These are phyloP conservation scores for Silene conica DNA, from an alignment of 148 eudicot species.

Conservation along the genomic window DNA sequence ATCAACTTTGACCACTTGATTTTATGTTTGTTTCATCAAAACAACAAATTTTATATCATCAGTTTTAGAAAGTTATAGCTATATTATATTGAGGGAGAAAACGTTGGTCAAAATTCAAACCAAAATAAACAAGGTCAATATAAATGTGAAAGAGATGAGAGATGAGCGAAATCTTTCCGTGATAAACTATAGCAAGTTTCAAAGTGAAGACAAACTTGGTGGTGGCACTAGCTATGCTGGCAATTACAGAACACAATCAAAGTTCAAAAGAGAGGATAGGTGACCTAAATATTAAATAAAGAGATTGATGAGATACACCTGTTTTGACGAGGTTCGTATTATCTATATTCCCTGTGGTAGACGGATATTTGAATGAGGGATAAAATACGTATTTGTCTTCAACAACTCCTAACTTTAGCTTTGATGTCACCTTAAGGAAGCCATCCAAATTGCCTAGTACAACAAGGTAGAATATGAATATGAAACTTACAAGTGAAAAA, in stretches of 20 bases:
- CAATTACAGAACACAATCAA: background rate
- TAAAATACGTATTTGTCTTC: slow-evolving; percentile 58
- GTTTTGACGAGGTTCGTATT: slow-evolving; percentile 48
- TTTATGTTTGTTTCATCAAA: background rate
- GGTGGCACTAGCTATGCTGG: background rate
- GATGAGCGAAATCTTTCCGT: background rate
- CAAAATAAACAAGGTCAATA: background rate
- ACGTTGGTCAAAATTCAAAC: background rate
- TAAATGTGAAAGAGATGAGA: background rate
- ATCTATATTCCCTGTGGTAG: slow-evolving; percentile 39
- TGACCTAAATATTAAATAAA: background rate
- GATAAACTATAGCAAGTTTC: background rate
- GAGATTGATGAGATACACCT: slow-evolving; percentile 38
- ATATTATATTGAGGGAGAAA: background rate
- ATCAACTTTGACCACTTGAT: background rate
- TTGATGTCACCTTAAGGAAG: slow-evolving; percentile 65
- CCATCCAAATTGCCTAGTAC: slow-evolving; percentile 63
- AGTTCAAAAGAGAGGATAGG: background rate
- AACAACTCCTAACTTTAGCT: slow-evolving; percentile 64
- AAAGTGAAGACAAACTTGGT: background rate
- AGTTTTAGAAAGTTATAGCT: background rate
- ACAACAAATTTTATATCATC: background rate
- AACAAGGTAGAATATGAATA: slow-evolving; percentile 3
- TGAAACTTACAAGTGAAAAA: background rate
- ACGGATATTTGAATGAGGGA: slow-evolving; percentile 39